Conservation (phyloP, 129 eudicot genomes). For the sunflower (Helianthus annuus) region HanXRQr2.0-SUNRISE NC_035437.2:34026282-34026781, state of each 20-base stretch:
- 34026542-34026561: slow-evolving; percentile 11
- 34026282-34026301: too few relatives aligned
- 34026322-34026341: too few relatives aligned
- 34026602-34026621: slow-evolving; percentile 52
- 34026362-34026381: too few relatives aligned
- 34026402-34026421: too few relatives aligned
- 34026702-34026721: not conserved
- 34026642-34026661: slow-evolving; percentile 64
- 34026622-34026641: slow-evolving; percentile 65
- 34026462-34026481: not conserved
- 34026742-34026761: slow-evolving; percentile 54
- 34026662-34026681: slow-evolving; percentile 43
- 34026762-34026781: slow-evolving; percentile 85
- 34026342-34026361: too few relatives aligned
- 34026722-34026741: not conserved
- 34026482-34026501: not conserved
- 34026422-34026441: too few relatives aligned
- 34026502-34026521: not conserved
- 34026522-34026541: slow-evolving; percentile 5
- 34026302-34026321: too few relatives aligned
- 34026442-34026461: too few relatives aligned
- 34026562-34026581: slow-evolving; percentile 79
- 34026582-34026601: slow-evolving; percentile 44
- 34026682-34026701: slow-evolving; percentile 1
- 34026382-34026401: too few relatives aligned